Percentiles rank a stretch among this genome's conserved stretches.
These are phyloP conservation scores for Atractiella rhizophila DNA, from an alignment of 768 basidiomycete species.

Conservation along the genomic window DNA sequence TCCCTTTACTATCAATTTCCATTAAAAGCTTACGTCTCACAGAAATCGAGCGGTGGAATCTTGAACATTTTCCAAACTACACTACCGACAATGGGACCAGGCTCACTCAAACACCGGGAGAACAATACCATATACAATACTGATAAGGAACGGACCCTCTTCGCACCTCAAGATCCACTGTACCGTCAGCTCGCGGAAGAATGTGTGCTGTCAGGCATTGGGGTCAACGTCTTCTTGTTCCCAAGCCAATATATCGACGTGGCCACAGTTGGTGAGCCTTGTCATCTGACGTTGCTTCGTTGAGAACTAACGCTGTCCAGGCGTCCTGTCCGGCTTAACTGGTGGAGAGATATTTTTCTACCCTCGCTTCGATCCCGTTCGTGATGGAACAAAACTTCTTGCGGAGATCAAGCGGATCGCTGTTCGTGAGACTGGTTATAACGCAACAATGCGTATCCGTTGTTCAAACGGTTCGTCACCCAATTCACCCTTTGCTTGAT, in stretches of 20 bases:
- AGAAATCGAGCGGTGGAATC: slow-evolving; percentile 17
- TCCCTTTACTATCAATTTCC: slow-evolving; percentile 6
- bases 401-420: slow-evolving; percentile 52
- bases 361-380: slow-evolving; percentile 51
- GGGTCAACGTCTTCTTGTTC: slow-evolving; percentile 66
- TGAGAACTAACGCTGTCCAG: neutral
- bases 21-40: slow-evolving; percentile 26
- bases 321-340: slow-evolving; percentile 36
- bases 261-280: slow-evolving; percentile 45
- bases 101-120: slow-evolving; percentile 19
- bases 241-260: slow-evolving; percentile 58
- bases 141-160: slow-evolving; percentile 62
- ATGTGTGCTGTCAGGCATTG: slow-evolving; percentile 67
- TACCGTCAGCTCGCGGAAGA: slow-evolving; percentile 73
- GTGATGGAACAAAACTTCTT: slow-evolving; percentile 40
- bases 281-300: neutral
- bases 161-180: slow-evolving; percentile 42
- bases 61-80: slow-evolving; percentile 20
- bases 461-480: slow-evolving; percentile 48
- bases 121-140: slow-evolving; percentile 52
- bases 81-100: slow-evolving; percentile 18
- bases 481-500: neutral
- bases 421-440: slow-evolving; percentile 46
- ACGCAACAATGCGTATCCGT: slow-evolving; percentile 53
- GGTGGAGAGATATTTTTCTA: slow-evolving; percentile 83